Evolutionary conservation across 768 basidiomycete genomes (phyloP).

Genomic region (Russula brevipes): DNA sequence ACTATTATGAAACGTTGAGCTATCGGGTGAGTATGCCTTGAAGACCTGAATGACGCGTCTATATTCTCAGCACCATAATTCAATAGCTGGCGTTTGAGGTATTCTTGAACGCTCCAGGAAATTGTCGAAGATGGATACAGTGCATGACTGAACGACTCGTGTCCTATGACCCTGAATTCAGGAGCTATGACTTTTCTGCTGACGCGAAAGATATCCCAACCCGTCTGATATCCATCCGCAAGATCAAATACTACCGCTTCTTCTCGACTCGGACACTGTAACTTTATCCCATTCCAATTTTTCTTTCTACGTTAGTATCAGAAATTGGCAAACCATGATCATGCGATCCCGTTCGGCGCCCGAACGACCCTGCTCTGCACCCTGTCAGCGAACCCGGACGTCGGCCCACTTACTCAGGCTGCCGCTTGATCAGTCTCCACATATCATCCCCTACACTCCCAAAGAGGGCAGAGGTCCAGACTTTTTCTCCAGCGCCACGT

Average conservation of each 20-base stretch:
- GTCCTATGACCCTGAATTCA: background rate
- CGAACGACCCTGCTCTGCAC: background rate
- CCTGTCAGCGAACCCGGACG: background rate
- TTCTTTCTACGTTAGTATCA: background rate
- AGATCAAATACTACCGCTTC: conserved; percentile 6
- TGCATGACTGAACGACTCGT: background rate
- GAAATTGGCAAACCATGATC: background rate
- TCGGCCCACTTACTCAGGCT: background rate
- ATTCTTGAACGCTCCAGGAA: conserved; percentile 1
- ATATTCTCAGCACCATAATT: background rate
- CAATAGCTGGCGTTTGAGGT: conserved; percentile 6
- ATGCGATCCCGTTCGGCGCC: background rate
- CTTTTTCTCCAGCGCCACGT: background rate
- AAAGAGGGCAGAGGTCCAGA: background rate
- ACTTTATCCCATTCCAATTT: background rate
- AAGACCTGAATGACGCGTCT: too few species aligned
- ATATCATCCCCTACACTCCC: background rate
- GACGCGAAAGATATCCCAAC: conserved; percentile 1
- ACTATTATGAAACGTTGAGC: conserved; percentile 72
- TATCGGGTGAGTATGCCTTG: background rate
- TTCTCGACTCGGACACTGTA: conserved; percentile 1
- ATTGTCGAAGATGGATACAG: background rate
- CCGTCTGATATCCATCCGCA: conserved; percentile 1
- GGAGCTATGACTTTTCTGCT: background rate
- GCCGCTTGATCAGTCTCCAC: background rate